phyloP scores from a whole-genome alignment of 495 filamentous ascomycete genomes.

The Beverwykella pulmonaria region DNA sequence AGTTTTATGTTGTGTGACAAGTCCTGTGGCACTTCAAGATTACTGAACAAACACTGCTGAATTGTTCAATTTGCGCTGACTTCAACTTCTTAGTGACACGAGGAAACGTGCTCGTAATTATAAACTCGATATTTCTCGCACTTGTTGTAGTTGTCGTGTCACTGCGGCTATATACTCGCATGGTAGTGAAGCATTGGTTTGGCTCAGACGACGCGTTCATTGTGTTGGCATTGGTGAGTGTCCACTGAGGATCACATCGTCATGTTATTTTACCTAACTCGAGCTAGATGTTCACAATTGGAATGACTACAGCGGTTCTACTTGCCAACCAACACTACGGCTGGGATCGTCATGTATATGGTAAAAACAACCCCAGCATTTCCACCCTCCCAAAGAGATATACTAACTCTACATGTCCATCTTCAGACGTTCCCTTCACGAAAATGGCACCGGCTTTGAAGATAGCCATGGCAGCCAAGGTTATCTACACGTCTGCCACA shows the following conservation, averaged over 20 bases:
- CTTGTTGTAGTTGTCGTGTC: conserved; percentile 37
- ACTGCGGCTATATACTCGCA: conserved; percentile 39
- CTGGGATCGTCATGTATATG: conserved; percentile 61
- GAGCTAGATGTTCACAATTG: conserved; percentile 38
- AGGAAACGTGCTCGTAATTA: conserved; percentile 39
- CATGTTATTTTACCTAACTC: neutral
- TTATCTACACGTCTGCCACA: conserved; percentile 58
- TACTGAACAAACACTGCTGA: too few species aligned
- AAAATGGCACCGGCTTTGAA: conserved; percentile 42
- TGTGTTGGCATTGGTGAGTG: conserved; percentile 37
- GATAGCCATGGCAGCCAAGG: conserved; percentile 56
- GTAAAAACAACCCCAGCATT: too few species aligned
- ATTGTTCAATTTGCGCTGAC: too few species aligned
- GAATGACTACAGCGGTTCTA: conserved; percentile 38
- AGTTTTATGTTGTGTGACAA: too few species aligned
- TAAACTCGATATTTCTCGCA: conserved; percentile 42
- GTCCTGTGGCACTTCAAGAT: too few species aligned
- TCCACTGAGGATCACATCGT: neutral
- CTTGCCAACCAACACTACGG: conserved; percentile 48
- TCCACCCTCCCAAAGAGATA: too few species aligned
- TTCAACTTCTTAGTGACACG: conserved; percentile 14
- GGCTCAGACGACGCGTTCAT: conserved; percentile 42
- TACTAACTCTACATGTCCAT: too few species aligned
- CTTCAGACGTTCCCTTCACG: conserved; percentile 47
- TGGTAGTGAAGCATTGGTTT: conserved; percentile 40